Base-by-base conservation (phyloP, 495 filamentous ascomycete species). In the Monascus purpureus region DNA sequence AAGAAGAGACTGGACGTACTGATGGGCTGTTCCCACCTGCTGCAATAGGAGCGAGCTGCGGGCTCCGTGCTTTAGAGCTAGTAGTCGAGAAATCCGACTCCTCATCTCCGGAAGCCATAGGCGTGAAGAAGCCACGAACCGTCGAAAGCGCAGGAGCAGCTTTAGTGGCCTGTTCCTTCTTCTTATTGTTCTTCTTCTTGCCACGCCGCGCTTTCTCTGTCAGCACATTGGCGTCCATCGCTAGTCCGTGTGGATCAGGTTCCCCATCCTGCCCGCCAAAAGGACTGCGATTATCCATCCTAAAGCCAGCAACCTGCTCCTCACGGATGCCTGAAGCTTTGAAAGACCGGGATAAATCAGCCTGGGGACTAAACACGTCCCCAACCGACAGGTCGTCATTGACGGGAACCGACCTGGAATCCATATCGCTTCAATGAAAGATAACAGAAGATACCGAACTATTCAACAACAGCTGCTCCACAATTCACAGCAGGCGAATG, bases 91-190 rank as follows among this genome's bases (percentile, higher is more conserved):
- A 70, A 49, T 90, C 85, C 9, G 80, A 85, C 37, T 90, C 85
- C 46, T 93, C 86, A 42, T 86, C 83, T 25, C 70, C 81, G 29
- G 84, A 90, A 13, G 70, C 72, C n/a, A 69, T 59, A n/a, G 84
- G 82, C n/a, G 80, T 86, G 44, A 92, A 88, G 44, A 92, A 88
- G 4, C 85, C 85, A 44, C 73, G 76, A 26, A 87, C 73, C 22
- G 78, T 82, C 17, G 68, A 77, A 38, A 75, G 59, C 25, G 85
- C 82, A 25, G 74, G 71, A 22, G 69, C 60, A 16, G 67, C 70
- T 35, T 57, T 45, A 7, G 45, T 43, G 35, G 48, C 49, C 14
- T 32, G 45, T 30, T 51, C 48, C 46, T 59, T 63, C 38, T 68
- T 61, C 44, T 67, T 61, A 46, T 67, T 72, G 50, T 65, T 76